Conservation (phyloP, 202 grass and related monocot genomes). For the Eragrostis tef region DNA sequence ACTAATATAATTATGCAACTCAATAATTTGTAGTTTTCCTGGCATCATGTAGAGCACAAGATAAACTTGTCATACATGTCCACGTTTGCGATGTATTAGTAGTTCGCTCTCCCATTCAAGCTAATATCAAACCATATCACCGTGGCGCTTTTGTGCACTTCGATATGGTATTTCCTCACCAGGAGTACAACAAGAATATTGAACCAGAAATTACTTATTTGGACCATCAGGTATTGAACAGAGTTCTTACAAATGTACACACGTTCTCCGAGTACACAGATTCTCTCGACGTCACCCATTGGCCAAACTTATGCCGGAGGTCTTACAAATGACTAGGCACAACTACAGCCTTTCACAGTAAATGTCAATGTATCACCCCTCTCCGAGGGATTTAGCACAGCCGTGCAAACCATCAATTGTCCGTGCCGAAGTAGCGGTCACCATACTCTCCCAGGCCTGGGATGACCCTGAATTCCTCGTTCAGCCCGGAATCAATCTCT, state of each 20-base stretch:
- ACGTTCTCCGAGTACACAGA: background rate
- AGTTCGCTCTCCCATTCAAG: no score
- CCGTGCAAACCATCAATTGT: constrained; percentile 57
- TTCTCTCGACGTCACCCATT: background rate
- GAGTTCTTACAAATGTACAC: background rate
- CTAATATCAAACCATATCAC: background rate
- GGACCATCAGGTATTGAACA: background rate
- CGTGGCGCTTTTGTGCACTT: background rate
- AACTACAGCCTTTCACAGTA: constrained; percentile 10
- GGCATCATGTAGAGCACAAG: background rate
- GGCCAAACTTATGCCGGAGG: background rate
- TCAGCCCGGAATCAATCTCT: constrained; percentile 85
- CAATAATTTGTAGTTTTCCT: background rate
- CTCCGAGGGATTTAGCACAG: background rate
- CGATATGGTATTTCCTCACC: background rate
- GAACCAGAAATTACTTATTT: background rate
- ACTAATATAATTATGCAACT: constrained; percentile 75
- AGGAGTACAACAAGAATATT: background rate
- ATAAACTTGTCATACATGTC: no score
- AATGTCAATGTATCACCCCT: constrained; percentile 16
- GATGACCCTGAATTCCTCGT: constrained; percentile 83
- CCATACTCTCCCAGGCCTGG: constrained; percentile 92
- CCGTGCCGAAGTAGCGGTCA: constrained; percentile 91
- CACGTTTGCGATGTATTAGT: no score
- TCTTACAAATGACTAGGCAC: constrained; percentile 20